Evolutionary conservation across 2,329 filamentous ascomycete species (phyloP), one percentile per base, ranked within the genome.

Genomic region (Beauveria varroae): DNA sequence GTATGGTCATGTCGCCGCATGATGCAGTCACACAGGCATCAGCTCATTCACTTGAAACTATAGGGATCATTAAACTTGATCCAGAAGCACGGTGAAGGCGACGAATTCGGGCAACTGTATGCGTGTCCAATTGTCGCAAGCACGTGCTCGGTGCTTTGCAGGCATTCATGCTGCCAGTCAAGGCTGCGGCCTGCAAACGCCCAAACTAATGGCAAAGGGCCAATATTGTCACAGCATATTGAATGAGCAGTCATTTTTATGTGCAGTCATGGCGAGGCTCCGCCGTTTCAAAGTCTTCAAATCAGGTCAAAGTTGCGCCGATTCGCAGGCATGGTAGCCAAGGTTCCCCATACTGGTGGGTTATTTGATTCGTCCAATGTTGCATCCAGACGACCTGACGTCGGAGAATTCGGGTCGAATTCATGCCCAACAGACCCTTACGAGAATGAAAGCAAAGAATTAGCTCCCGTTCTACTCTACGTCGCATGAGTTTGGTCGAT

Each of bases 1-100:
- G 54, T 57, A 57, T 49, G 43, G 28, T 24, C 30, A n/a, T 57
- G 54, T 54, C 12, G 20, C 54, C 30, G 43, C 54, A 49, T 57
- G 54, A 50, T 46, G 44, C 12, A 50, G 30, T 50, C 46, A 34
- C 55, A 57, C 44, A 50, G 55, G 41, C 55, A 9, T 47, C 43
- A 57, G n/a, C n/a, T 49, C 20, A 28, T 50, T 50, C 22, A 49
- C 18, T 40, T 40, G 43, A 57, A 50, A 50, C 55, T 12, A 24
- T 9, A 49, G 4, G 54, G 20, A 57, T 49, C 12, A 37, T 37
- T 37, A 6, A 14, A 4, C 22, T 5, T 24, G 12, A 54, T 43
- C 3, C 4, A 43, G 6, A 24, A 24, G 37, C 37, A 34, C 5
- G 5, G 10, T 18, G 16, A 40, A 30, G 4, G 40, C 10, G 5